These are phyloP conservation scores for Plectosphaerella sp. DNA, from an alignment of 2,329 filamentous ascomycete species.

Conservation along the genomic window DNA sequence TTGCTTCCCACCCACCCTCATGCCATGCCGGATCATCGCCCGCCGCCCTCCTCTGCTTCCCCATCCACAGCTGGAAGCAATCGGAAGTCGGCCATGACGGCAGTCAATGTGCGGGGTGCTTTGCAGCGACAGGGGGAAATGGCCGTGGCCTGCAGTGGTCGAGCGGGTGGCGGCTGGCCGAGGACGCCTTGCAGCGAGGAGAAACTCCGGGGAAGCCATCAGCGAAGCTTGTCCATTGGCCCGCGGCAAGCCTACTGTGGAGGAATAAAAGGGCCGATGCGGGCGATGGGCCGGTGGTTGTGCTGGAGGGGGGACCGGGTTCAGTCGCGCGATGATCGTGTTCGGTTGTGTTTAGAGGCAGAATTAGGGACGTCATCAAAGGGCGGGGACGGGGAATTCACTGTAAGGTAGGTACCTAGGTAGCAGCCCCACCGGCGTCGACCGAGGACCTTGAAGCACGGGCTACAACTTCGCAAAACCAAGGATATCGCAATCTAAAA, in stretches of 20 bases:
- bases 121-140: not conserved
- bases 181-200: not conserved
- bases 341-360: not conserved
- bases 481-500: no score
- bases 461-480: no score
- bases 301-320: not conserved
- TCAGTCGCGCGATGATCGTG: not conserved
- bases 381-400: no score
- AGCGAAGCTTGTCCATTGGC: not conserved
- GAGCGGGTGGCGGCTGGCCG: not conserved
- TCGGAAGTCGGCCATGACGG: not conserved
- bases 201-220: not conserved
- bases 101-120: not conserved
- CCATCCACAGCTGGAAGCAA: no score
- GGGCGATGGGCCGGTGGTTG: not conserved
- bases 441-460: no score
- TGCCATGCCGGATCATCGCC: not conserved
- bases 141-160: not conserved
- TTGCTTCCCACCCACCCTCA: no score
- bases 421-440: no score
- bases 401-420: no score
- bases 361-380: not conserved
- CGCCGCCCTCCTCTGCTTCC: not conserved
- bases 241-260: not conserved
- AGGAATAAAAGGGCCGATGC: constrained; percentile 1